Conservation (phyloP, 176 grass and related monocot species). For the Aegilops tauschii region DNA sequence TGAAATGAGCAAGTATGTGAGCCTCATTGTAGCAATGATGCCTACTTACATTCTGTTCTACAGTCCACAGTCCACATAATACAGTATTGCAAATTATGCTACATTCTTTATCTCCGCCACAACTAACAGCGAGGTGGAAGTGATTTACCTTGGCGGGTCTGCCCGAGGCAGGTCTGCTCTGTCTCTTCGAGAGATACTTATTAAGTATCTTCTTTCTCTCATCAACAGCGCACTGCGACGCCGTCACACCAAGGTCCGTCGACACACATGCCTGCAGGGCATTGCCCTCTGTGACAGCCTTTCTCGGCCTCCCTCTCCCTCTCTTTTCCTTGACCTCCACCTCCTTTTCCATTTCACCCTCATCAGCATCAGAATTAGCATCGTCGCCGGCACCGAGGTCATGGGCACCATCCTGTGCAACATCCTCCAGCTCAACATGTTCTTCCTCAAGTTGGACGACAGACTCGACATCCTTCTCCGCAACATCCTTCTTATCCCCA, state of each 20-base stretch:
- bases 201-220: slow-evolving; percentile 77
- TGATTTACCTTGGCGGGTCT: slow-evolving; percentile 64
- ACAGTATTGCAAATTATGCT: not conserved
- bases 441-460: slow-evolving; percentile 8
- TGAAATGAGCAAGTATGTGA: not conserved
- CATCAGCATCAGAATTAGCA: not conserved
- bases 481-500: slow-evolving; percentile 26
- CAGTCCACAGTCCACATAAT: not conserved
- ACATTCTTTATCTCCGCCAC: not conserved
- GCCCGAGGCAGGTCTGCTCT: slow-evolving; percentile 45
- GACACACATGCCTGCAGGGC: slow-evolving; percentile 26
- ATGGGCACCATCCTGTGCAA: not conserved
- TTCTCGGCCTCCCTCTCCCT: slow-evolving; percentile 52
- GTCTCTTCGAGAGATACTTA: slow-evolving; percentile 68
- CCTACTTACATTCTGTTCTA: not conserved
- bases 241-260: slow-evolving; percentile 46
- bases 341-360: slow-evolving; percentile 35
- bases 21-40: not conserved
- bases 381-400: not conserved
- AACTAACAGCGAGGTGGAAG: not conserved
- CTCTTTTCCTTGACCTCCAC: slow-evolving; percentile 51
- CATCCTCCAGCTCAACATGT: not conserved
- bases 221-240: slow-evolving; percentile 47
- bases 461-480: slow-evolving; percentile 18
- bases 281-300: slow-evolving; percentile 21